A percentile compares a stretch with the other conserved stretches of the same genome.
These are phyloP conservation scores for Cyphellophora europaea DNA, from an alignment of 2,329 filamentous ascomycete species.

Conservation along the genomic window DNA sequence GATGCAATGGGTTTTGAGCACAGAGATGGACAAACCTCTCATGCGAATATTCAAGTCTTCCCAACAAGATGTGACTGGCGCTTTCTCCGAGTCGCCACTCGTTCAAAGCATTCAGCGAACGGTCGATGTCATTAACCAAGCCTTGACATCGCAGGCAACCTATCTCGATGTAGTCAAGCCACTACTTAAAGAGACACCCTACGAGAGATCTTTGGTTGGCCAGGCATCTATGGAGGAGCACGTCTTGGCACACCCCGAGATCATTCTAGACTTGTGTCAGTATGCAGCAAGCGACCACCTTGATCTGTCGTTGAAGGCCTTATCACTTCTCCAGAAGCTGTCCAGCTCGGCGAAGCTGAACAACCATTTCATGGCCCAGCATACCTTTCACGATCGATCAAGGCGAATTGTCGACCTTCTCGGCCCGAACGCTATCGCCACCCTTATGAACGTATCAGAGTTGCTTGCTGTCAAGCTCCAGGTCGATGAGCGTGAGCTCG, in stretches of 20 bases:
- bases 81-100: slow-evolving; percentile 68
- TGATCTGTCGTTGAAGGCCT: slow-evolving; percentile 66
- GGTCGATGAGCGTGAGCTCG: slow-evolving; percentile 59
- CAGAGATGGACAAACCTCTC: slow-evolving; percentile 70
- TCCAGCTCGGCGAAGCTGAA: slow-evolving; percentile 72
- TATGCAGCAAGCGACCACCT: slow-evolving; percentile 81
- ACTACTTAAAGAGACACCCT: slow-evolving; percentile 55
- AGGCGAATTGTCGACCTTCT: slow-evolving; percentile 66
- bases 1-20: slow-evolving; percentile 98
- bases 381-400: slow-evolving; percentile 8
- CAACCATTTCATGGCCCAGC: slow-evolving; percentile 13
- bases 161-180: slow-evolving; percentile 84
- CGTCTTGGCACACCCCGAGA: slow-evolving; percentile 65
- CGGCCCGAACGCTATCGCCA: slow-evolving; percentile 68
- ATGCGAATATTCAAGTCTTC: slow-evolving; percentile 74
- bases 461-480: slow-evolving; percentile 62
- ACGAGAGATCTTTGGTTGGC: slow-evolving; percentile 58
- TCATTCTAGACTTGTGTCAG: slow-evolving; percentile 74
- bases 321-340: slow-evolving; percentile 77
- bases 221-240: slow-evolving; percentile 81
- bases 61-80: slow-evolving; percentile 59
- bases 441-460: slow-evolving; percentile 58
- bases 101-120: slow-evolving; percentile 68
- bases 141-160: slow-evolving; percentile 80
- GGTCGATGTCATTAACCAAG: slow-evolving; percentile 74